Conservation (phyloP, 2,329 filamentous ascomycete species). For the Diaporthe capsici region DNA sequence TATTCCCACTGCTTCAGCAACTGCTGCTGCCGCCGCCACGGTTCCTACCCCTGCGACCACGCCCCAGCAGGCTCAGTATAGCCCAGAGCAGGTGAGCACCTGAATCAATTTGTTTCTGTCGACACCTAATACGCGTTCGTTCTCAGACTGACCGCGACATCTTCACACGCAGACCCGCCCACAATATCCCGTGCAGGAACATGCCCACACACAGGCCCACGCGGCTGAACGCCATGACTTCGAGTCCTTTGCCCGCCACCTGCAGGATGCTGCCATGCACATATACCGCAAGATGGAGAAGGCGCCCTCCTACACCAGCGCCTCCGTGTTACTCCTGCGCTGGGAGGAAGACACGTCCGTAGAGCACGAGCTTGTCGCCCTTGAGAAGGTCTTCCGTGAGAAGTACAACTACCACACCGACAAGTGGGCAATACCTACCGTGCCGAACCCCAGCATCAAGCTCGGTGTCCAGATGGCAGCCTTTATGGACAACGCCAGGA, state of each 20-base stretch:
- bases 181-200: slow-evolving; percentile 42
- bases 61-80: slow-evolving; percentile 41
- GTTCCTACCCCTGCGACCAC: slow-evolving; percentile 35
- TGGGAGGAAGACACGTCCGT: slow-evolving; percentile 73
- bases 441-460: slow-evolving; percentile 72
- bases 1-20: slow-evolving; percentile 12
- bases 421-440: slow-evolving; percentile 72
- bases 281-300: slow-evolving; percentile 75
- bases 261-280: slow-evolving; percentile 78
- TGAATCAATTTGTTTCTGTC: background rate
- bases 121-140: background rate
- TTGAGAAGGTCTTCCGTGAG: slow-evolving; percentile 72
- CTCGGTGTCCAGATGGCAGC: slow-evolving; percentile 72
- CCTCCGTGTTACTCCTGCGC: slow-evolving; percentile 71
- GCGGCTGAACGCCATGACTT: slow-evolving; percentile 70
- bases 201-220: slow-evolving; percentile 40
- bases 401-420: slow-evolving; percentile 73
- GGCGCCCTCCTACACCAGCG: slow-evolving; percentile 66
- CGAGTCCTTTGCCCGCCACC: slow-evolving; percentile 76
- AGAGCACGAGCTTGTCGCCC: slow-evolving; percentile 65
- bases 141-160: slow-evolving; percentile 14
- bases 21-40: slow-evolving; percentile 24
- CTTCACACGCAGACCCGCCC: slow-evolving; percentile 37
- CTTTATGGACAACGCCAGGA: slow-evolving; percentile 70
- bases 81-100: slow-evolving; percentile 43